phyloP scores from a whole-genome alignment of 768 basidiomycete genomes.

The Tubosaeta brunneosetosa region DNA sequence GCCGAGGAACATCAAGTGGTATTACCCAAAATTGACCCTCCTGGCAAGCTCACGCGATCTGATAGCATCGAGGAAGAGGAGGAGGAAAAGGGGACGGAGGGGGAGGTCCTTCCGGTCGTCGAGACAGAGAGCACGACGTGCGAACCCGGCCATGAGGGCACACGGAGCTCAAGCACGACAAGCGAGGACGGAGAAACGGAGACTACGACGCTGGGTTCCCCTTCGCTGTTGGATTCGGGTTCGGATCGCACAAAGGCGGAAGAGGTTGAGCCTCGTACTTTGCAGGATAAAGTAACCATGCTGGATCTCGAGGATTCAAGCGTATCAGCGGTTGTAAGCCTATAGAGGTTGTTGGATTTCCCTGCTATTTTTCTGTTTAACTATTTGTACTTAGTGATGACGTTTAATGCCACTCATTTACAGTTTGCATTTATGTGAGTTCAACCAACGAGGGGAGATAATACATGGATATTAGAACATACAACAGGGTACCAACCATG shows the following conservation, averaged over 20 bases:
- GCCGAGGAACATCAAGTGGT: slow-evolving; percentile 13
- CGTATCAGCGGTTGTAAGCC: slow-evolving; percentile 12
- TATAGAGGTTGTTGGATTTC: slow-evolving; percentile 2
- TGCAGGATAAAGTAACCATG: slow-evolving; percentile 24
- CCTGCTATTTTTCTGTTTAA: slow-evolving; percentile 11
- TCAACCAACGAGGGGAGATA: not conserved
- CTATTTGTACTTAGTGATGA: slow-evolving; percentile 24
- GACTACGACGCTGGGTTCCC: slow-evolving; percentile 18
- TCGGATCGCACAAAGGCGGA: slow-evolving; percentile 27
- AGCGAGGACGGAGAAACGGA: slow-evolving; percentile 21
- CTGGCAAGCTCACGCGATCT: slow-evolving; percentile 24
- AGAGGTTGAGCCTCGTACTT: slow-evolving; percentile 22
- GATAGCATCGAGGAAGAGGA: slow-evolving; percentile 32
- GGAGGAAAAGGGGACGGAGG: slow-evolving; percentile 18
- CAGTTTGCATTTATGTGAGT: not conserved
- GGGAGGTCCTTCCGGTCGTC: slow-evolving; percentile 1
- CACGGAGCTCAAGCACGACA: slow-evolving; percentile 1
- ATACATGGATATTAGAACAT: too few relatives aligned
- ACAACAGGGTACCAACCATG: not conserved
- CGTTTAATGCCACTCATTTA: slow-evolving; percentile 2
- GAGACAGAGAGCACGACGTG: not conserved
- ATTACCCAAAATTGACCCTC: slow-evolving; percentile 19
- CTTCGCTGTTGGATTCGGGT: slow-evolving; percentile 24
- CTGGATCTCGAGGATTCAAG: slow-evolving; percentile 25
- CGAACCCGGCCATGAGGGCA: slow-evolving; percentile 4